A percentile compares a stretch with the other conserved stretches of the same genome.
phyloP scores from a whole-genome alignment of 1,139 yeast genomes.

The Nakaseomyces bracarensis region DNA sequence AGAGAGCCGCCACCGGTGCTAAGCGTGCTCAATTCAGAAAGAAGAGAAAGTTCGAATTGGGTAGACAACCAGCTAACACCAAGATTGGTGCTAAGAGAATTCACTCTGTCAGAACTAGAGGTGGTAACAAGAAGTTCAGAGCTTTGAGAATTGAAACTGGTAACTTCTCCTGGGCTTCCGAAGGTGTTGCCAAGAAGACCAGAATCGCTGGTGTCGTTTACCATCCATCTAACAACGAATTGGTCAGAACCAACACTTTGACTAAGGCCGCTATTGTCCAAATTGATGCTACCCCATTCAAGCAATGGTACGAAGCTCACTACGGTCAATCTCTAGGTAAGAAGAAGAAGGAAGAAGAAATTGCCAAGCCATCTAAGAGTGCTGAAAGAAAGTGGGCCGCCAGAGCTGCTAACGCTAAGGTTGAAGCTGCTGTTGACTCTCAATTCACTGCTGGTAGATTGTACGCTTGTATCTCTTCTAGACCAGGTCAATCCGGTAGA shows the following conservation, averaged over 20 bases:
- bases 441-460: slow-evolving; percentile 99
- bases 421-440: slow-evolving; percentile 84
- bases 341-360: slow-evolving; percentile 45
- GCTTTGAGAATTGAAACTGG: slow-evolving; percentile 99
- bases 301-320: slow-evolving; percentile 98
- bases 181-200: slow-evolving; percentile 97
- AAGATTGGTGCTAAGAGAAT: slow-evolving; percentile 98
- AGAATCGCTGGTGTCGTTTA: slow-evolving; percentile 95
- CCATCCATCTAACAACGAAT: slow-evolving; percentile 99
- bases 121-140: slow-evolving; percentile 99
- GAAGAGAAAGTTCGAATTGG: slow-evolving; percentile 99
- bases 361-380: slow-evolving; percentile 64
- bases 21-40: slow-evolving; percentile 99
- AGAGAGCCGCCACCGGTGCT: slow-evolving; percentile 99
- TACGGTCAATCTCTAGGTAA: slow-evolving; percentile 93
- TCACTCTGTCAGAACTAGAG: slow-evolving; percentile 98
- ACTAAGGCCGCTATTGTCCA: slow-evolving; percentile 98
- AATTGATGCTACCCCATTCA: slow-evolving; percentile 99
- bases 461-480: slow-evolving; percentile 96
- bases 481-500: slow-evolving; percentile 99
- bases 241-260: slow-evolving; percentile 98
- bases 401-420: slow-evolving; percentile 76
- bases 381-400: slow-evolving; percentile 86
- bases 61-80: slow-evolving; percentile 99
- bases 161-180: slow-evolving; percentile 99